Evolutionary conservation across 495 filamentous ascomycete species (phyloP).

Genomic region (Penicillium subrubescens): DNA sequence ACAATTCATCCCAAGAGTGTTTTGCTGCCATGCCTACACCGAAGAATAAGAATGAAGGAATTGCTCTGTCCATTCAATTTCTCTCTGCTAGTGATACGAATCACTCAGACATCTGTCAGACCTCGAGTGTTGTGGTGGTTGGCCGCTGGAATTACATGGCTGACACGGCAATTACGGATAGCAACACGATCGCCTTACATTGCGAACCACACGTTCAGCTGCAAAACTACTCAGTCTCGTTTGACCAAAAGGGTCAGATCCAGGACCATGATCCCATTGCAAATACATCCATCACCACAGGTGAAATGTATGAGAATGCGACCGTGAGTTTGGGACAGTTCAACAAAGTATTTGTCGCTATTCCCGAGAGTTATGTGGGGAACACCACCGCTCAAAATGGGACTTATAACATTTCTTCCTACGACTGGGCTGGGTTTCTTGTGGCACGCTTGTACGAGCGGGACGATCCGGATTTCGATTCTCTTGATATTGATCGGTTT

Average conservation of each 20-base stretch:
- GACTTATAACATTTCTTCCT: slow-evolving; percentile 35
- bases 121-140: slow-evolving; percentile 40
- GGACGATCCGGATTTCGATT: slow-evolving; percentile 28
- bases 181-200: slow-evolving; percentile 43
- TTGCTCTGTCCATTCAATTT: slow-evolving; percentile 42
- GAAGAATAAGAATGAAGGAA: slow-evolving; percentile 26
- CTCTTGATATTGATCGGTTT: slow-evolving; percentile 28
- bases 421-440: slow-evolving; percentile 47
- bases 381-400: slow-evolving; percentile 31
- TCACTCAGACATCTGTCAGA: slow-evolving; percentile 36
- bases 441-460: slow-evolving; percentile 42
- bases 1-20: slow-evolving; percentile 31
- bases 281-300: slow-evolving; percentile 27
- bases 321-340: slow-evolving; percentile 45
- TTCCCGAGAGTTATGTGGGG: slow-evolving; percentile 40
- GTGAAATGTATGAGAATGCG: slow-evolving; percentile 42
- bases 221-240: slow-evolving; percentile 32
- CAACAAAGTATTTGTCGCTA: slow-evolving; percentile 45
- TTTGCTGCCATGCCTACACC: slow-evolving; percentile 30
- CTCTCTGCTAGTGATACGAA: slow-evolving; percentile 31
- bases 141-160: slow-evolving; percentile 44
- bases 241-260: slow-evolving; percentile 42
- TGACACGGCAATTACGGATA: slow-evolving; percentile 23
- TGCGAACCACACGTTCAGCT: slow-evolving; percentile 36
- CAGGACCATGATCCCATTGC: slow-evolving; percentile 17